Evolutionary conservation across 2,329 filamentous ascomycete species (phyloP), one percentile per base, ranked within the genome.

Genomic region (Claviceps monticola): DNA sequence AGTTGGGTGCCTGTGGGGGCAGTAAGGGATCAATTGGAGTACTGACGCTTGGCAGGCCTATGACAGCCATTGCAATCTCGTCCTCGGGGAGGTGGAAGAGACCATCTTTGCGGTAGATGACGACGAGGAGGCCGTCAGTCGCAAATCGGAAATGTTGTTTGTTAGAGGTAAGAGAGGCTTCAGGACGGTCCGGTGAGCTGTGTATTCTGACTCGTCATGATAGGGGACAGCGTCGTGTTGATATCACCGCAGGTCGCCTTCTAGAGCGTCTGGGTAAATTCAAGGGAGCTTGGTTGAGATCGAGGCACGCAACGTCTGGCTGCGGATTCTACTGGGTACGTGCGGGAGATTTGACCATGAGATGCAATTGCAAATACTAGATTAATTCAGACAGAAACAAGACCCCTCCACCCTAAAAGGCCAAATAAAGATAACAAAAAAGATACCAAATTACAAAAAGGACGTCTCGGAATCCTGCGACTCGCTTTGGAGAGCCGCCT

Each of bases 101-200:
- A 97, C 91, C 6, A 89, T 98, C 59, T 98, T 95, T 66, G 76
- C 91, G 37, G 83, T 95, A 4, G 90, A 95, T 54, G 90, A 95
- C 54, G 86, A 94, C 14, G 88, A 94, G 16, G 85, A 95, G 86
- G 95, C 90, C 14, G 82, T 93, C 56, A 95, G 91, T 72, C 95
- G 95, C 71, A 94, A 96, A 68, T 94, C 89, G 44, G 93, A 97
- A 67, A 98, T 98, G 93, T 73, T 98, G 19, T 98, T 98, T 67
- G 91, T 98, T 53, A 78, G 93, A 86, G 91, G 53, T 55, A 50
- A 45, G 45, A 43, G n/a, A 5, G 90, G 91, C 71, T 56, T 16
- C 16, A 36, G 17, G 17, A 78, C 68, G n/a, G 46, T 8, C 7
- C 23, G 5, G 41, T 11, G n/a, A 5, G 19, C 19, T 19, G 21